A percentile compares a stretch with the other conserved stretches of the same genome.
These are phyloP conservation scores for Fraxinus cuspidata DNA, from an alignment of 257 asterid genomes.

Conservation along the genomic window DNA sequence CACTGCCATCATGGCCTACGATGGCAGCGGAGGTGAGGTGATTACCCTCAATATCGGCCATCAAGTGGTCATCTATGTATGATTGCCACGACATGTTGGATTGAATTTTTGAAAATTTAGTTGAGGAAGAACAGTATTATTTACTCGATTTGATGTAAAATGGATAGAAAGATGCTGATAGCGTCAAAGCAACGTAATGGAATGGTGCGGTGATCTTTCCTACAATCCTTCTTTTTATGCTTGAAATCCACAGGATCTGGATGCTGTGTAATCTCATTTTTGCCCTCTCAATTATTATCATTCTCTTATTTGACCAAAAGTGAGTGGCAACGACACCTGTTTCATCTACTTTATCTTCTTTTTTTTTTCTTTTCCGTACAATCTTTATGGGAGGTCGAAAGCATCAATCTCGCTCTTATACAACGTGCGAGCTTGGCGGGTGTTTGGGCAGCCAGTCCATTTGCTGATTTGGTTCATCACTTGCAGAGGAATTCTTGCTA, in stretches of 20 bases:
- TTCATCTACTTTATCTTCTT: neutral
- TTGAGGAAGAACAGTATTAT: neutral
- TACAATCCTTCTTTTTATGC: neutral
- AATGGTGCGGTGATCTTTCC: neutral
- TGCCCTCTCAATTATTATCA: neutral
- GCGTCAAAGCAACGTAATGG: neutral
- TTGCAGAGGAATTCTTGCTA: too few species aligned
- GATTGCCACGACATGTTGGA: conserved; percentile 49
- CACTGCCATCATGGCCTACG: conserved; percentile 43
- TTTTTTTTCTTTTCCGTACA: too few species aligned
- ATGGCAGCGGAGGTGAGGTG: conserved; percentile 45
- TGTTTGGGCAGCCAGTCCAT: too few species aligned
- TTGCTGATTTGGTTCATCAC: too few species aligned
- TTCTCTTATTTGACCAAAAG: neutral
- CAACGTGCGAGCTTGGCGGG: too few species aligned
- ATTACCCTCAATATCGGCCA: conserved; percentile 41
- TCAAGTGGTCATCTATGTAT: conserved; percentile 41
- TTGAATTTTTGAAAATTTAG: neutral
- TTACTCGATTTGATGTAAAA: neutral
- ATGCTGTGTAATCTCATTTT: neutral
- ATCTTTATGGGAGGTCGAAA: too few species aligned
- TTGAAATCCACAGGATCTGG: neutral
- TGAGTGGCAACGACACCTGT: neutral
- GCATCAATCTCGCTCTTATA: too few species aligned
- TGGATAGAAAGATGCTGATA: neutral